Conservation (phyloP, 805 yeast species). For the Kodamaea kaohsiungensis region DNA sequence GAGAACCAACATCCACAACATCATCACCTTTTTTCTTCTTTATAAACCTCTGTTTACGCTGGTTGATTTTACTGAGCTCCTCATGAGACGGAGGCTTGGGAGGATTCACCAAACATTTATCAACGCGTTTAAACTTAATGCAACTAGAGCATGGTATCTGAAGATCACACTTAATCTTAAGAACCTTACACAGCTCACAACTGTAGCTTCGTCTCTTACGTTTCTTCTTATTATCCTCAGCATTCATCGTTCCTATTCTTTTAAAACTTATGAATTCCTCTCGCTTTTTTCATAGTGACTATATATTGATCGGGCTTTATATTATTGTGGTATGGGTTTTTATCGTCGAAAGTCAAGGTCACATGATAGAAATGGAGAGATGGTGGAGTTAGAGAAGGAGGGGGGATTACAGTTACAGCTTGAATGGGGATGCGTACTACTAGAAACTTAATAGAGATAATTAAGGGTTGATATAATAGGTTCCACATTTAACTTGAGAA, state of each 20-base stretch:
- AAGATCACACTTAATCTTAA: constrained; percentile 55
- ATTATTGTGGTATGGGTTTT: neutral
- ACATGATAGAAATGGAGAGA: neutral
- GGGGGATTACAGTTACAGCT: too few species aligned
- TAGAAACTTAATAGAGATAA: too few species aligned
- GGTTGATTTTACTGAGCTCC: constrained; percentile 32
- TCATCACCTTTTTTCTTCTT: constrained; percentile 10
- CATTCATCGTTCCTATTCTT: neutral
- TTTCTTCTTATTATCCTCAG: constrained; percentile 19
- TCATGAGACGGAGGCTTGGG: constrained; percentile 47
- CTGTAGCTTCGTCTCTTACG: constrained; percentile 52
- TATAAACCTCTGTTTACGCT: constrained; percentile 25
- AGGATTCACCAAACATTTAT: constrained; percentile 40
- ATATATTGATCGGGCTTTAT: too few species aligned
- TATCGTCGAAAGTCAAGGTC: neutral
- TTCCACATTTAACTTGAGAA: too few species aligned
- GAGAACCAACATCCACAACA: neutral
- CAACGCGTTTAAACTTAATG: constrained; percentile 34
- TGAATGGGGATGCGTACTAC: too few species aligned
- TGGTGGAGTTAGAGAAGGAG: neutral
- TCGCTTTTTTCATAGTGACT: neutral
- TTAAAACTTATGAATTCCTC: neutral
- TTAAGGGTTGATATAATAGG: too few species aligned
- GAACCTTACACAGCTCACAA: constrained; percentile 57
- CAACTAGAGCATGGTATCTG: constrained; percentile 50